These are phyloP conservation scores for Gonapodya sp. DNA, from an alignment of 192 early-diverging fungal genomes.

Conservation along the genomic window DNA sequence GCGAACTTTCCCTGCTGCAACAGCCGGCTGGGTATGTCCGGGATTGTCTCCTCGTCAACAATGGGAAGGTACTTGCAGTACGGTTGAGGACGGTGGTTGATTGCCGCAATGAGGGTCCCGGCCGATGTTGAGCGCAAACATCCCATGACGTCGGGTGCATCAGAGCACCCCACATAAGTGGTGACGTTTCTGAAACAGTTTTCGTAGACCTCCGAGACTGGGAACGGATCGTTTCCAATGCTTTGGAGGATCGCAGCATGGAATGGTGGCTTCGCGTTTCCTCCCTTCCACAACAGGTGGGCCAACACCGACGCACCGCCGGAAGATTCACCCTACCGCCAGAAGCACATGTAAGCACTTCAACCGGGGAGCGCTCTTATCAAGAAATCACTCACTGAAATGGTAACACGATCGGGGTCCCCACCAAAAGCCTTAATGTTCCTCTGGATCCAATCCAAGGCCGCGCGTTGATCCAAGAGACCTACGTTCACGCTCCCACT, in stretches of 20 bases:
- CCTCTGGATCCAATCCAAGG: constrained; percentile 46
- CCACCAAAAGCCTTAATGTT: constrained; percentile 57
- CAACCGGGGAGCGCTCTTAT: not conserved
- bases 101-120: constrained; percentile 1
- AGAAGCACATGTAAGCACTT: not conserved
- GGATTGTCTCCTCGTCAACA: constrained; percentile 1
- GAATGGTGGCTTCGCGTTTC: not conserved
- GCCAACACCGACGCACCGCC: not conserved
- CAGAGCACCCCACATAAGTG: not conserved
- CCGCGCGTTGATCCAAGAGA: constrained; percentile 29
- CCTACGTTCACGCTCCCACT: constrained; percentile 22
- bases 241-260: not conserved
- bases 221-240: constrained; percentile 1
- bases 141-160: not conserved
- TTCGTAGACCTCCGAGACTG: not conserved
- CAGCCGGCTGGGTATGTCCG: not conserved
- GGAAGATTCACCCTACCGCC: not conserved
- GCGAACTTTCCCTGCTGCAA: constrained; percentile 1
- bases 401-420: constrained; percentile 41
- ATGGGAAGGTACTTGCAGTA: not conserved
- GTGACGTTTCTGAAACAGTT: constrained; percentile 1
- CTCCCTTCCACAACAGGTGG: not conserved
- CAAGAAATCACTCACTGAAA: constrained; percentile 13
- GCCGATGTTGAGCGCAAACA: not conserved
- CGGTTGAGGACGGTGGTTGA: constrained; percentile 3